These are phyloP conservation scores for Populus tomentosa DNA, from an alignment of 441 rosid genomes.

Conservation along the genomic window DNA sequence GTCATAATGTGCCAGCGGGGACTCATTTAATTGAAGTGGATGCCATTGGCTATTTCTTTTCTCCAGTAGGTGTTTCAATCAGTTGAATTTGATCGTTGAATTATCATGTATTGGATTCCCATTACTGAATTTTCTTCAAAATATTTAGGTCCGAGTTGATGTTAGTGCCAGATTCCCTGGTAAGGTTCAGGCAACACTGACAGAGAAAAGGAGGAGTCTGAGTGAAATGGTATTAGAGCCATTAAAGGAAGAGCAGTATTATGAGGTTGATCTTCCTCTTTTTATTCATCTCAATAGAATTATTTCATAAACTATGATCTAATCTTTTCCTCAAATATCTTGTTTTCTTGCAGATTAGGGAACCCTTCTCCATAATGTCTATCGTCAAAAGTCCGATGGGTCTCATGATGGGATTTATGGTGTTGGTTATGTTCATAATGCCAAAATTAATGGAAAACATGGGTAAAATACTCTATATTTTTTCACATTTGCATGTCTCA, in stretches of 20 bases:
- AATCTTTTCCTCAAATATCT: slow-evolving; percentile 18
- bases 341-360: slow-evolving; percentile 61
- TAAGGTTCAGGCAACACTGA: slow-evolving; percentile 92
- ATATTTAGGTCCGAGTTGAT: slow-evolving; percentile 84
- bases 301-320: background rate
- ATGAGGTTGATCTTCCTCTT: slow-evolving; percentile 53
- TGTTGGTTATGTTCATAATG: slow-evolving; percentile 85
- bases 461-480: slow-evolving; percentile 45
- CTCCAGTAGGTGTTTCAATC: slow-evolving; percentile 58
- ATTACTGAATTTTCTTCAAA: slow-evolving; percentile 12
- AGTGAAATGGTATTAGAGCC: slow-evolving; percentile 91
- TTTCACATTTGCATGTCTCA: slow-evolving; percentile 7
- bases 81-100: background rate
- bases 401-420: slow-evolving; percentile 95
- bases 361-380: slow-evolving; percentile 83
- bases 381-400: slow-evolving; percentile 98
- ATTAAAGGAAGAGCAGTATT: slow-evolving; percentile 72
- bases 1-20: slow-evolving; percentile 87
- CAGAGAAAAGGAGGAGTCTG: slow-evolving; percentile 86
- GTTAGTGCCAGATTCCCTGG: slow-evolving; percentile 96
- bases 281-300: background rate
- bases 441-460: slow-evolving; percentile 95
- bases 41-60: slow-evolving; percentile 85
- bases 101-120: slow-evolving; percentile 7
- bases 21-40: slow-evolving; percentile 95